These are phyloP conservation scores for Saitozyma sp. DNA, from an alignment of 768 basidiomycete species.

Conservation along the genomic window DNA sequence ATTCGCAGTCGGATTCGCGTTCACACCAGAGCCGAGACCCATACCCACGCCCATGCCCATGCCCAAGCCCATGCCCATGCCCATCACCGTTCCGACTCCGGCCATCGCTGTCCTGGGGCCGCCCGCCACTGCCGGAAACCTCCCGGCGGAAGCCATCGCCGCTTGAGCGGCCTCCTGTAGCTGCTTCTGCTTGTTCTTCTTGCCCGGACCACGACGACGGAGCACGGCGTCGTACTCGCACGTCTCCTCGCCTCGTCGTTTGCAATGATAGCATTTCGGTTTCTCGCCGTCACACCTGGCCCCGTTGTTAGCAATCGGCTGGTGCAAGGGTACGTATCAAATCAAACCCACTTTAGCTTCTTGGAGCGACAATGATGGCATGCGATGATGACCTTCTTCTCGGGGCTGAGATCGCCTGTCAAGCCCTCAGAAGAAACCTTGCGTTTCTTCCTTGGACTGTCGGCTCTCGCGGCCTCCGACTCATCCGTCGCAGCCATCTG, in stretches of 20 bases:
- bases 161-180: neutral
- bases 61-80: no score
- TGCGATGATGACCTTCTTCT: slow-evolving; percentile 32
- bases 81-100: no score
- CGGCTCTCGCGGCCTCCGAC: no score
- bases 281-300: slow-evolving; percentile 50
- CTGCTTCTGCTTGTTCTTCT: slow-evolving; percentile 41
- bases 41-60: no score
- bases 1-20: no score
- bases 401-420: slow-evolving; percentile 3
- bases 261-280: slow-evolving; percentile 50
- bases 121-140: no score
- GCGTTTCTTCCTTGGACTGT: no score
- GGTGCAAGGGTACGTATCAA: neutral
- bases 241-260: slow-evolving; percentile 28
- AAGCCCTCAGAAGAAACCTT: neutral
- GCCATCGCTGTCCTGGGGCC: no score
- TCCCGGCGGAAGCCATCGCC: no score
- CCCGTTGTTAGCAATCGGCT: neutral
- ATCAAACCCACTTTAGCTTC: slow-evolving; percentile 36
- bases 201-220: slow-evolving; percentile 51
- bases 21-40: no score
- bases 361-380: slow-evolving; percentile 40
- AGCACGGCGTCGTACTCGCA: slow-evolving; percentile 50
- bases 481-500: no score